These are phyloP conservation scores for Diaporthe citrichinensis DNA, from an alignment of 2,329 filamentous ascomycete species.

Conservation along the genomic window DNA sequence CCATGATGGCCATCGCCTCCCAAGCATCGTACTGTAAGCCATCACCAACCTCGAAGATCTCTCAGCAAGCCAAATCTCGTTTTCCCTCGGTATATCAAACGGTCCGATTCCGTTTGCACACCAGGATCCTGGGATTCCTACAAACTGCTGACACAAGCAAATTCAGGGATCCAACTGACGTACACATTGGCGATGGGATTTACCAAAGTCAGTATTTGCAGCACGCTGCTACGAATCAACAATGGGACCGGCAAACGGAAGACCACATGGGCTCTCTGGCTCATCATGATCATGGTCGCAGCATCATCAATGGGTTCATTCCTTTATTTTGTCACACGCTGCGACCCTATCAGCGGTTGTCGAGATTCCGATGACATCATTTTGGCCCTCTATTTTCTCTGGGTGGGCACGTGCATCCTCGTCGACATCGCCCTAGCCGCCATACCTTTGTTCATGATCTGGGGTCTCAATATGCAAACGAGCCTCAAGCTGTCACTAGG, in stretches of 20 bases:
- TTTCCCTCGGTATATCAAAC: not conserved
- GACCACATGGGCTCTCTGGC: not conserved
- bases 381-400: not conserved
- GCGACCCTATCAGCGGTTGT: not conserved
- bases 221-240: constrained; percentile 6
- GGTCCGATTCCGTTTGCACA: not conserved
- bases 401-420: not conserved
- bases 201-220: constrained; percentile 9
- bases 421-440: constrained; percentile 6
- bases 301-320: not conserved
- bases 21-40: not conserved
- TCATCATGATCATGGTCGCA: not conserved
- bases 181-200: not conserved
- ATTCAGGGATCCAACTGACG: not conserved
- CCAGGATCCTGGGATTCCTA: too few species aligned
- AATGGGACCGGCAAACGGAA: not conserved
- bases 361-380: not conserved
- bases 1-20: not conserved
- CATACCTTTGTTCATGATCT: constrained; percentile 1
- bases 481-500: constrained; percentile 11
- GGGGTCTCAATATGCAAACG: constrained; percentile 8
- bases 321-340: not conserved
- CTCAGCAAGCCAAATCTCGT: too few species aligned
- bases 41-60: too few species aligned
- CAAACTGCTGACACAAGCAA: not conserved